These are phyloP conservation scores for Apophysomyces sp. DNA, from an alignment of 371 early-diverging fungal species.

Conservation along the genomic window DNA sequence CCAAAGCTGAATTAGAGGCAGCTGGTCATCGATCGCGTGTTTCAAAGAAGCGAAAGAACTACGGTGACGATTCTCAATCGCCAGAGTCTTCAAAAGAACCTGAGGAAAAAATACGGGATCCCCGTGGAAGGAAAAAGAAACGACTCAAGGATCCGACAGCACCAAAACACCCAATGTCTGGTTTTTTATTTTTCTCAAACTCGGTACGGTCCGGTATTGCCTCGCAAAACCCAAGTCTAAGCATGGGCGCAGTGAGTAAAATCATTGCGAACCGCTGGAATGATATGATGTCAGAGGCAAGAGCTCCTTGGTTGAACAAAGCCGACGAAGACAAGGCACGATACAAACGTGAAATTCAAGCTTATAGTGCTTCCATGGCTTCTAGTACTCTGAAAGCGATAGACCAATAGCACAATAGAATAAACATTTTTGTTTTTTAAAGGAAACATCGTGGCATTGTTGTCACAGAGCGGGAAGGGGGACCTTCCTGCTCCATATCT, in stretches of 20 bases:
- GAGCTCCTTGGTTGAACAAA: constrained; percentile 59
- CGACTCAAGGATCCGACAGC: constrained; percentile 59
- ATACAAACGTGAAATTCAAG: constrained; percentile 70
- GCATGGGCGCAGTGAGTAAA: constrained; percentile 65
- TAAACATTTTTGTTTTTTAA: neutral
- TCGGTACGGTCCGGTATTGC: constrained; percentile 60
- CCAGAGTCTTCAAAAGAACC: constrained; percentile 12
- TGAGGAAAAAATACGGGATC: constrained; percentile 29
- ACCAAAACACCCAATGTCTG: constrained; percentile 83
- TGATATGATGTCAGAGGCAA: constrained; percentile 46
- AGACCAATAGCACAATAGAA: neutral
- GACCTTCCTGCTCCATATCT: no score
- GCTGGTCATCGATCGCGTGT: constrained; percentile 33
- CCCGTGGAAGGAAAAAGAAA: constrained; percentile 61
- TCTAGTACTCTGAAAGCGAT: neutral
- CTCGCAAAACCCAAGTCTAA: constrained; percentile 51
- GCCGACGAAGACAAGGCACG: constrained; percentile 72
- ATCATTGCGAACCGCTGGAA: constrained; percentile 69
- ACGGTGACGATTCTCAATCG: constrained; percentile 15
- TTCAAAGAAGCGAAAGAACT: constrained; percentile 23
- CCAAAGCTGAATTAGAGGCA: constrained; percentile 59
- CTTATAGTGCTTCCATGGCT: neutral
- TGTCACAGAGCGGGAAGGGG: no score
- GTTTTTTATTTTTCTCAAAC: constrained; percentile 67
- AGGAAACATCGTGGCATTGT: no score